Evolutionary conservation across 2,329 filamentous ascomycete species (phyloP), one percentile per base, ranked within the genome.

Genomic region (Diaporthe velutina): DNA sequence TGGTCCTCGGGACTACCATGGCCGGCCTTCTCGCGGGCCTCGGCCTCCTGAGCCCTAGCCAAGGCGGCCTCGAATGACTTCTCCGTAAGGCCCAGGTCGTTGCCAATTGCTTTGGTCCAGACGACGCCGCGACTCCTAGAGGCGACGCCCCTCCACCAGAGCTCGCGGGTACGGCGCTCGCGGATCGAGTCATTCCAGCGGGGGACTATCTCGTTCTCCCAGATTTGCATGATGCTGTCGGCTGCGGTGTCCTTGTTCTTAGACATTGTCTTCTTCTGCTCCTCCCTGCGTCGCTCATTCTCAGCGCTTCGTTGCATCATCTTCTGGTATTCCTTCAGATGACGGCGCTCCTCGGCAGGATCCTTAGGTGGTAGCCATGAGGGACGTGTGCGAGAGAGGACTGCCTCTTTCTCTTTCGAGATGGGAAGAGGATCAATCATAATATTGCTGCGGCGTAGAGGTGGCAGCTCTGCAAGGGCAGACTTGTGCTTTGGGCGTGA

Each of bases 331-430:
- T 97, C 92, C 80, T 91, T 95, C 78, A 99, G 82, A 83, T 99
- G 97, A 78, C 93, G 93, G 82, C 91, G 94, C 85, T 99, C 97
- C 83, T 99, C 97, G 71, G 94, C 94, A 2, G 95, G 96, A 78
- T 97, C 92, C 84, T 97, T 97, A 1, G 94, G 94, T 0, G 95
- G 94, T 3, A 97, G 86, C 95, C 95, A 97, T 1, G 93, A 95
- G 0, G 94, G 94, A 50, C 94, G 89, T 2, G 94, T 97, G 25
- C 95, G 89, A 33, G 93, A 95, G 30, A 97, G 86, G 2, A 96
- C 94, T 4, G 94, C 94, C 80, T 96, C 94, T 82, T 97, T 97
- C 83, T 97, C 94, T 82, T 94, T 95, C 60, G 94, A 96, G 38
- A 96, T 91, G 22, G 94, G 94, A 48, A 97, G 86, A 4, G 94